Evolutionary conservation across 2,329 filamentous ascomycete genomes (phyloP), one percentile per base, ranked within the genome.

Genomic region (Simplicillium aogashimaense): DNA sequence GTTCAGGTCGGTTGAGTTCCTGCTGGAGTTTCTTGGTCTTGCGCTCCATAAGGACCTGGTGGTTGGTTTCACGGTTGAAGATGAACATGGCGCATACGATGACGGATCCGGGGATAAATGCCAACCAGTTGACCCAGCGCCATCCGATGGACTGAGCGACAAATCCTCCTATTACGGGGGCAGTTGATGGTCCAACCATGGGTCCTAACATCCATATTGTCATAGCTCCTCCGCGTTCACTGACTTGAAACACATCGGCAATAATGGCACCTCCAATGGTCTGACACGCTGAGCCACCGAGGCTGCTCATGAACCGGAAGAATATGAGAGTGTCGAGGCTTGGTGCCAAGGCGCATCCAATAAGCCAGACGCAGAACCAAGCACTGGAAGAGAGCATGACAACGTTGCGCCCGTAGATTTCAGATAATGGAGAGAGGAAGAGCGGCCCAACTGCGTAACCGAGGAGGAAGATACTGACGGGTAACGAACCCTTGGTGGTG

Each of bases 291-390:
- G 67, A 70, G 1, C 75, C 77, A 4, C 76, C 72, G 3, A 82
- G 55, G 0, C 79, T 80, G 3, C 72, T 70, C 35, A 77, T 56
- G 50, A 78, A 75, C 11, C 74, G 67, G 50, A 78, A 83, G 2
- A 69, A 65, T 25, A 82, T 70, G 35, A 83, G 66, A 31, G 70
- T 58, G 14, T 55, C 54, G 37, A 83, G 61, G 6, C 54, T 58
- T 1, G 73, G 72, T 0, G 77, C 66, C 4, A 83, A 61, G 2
- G 77, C 82, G 43, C 78, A 82, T 0, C 75, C 80, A 46, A 85
- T 69, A 35, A 74, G 75, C 63, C 77, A 83, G 2, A 72, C 53
- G 42, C 76, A 69, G 54, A 83, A 85, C 43, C 77, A 65, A 6
- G 69, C 51, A 46, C 78, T 84, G 42, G 76, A 73, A 3, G 51